Percentiles rank a stretch among this genome's conserved stretches.
phyloP scores from a whole-genome alignment of 2,329 filamentous ascomycete genomes.

The Cryphonectria naterciae region DNA sequence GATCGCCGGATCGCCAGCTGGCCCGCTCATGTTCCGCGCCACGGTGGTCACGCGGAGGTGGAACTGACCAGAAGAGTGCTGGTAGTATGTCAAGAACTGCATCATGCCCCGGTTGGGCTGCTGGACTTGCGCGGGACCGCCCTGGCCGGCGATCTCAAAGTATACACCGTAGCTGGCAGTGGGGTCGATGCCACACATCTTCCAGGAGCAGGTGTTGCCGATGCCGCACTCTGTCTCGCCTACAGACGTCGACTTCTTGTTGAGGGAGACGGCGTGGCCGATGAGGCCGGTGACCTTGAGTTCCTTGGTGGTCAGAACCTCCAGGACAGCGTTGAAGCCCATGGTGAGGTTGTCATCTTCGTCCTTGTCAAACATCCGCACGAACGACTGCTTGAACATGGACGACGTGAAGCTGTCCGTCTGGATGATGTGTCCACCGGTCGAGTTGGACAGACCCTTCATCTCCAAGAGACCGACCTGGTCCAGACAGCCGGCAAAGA shows the following conservation, averaged over 20 bases:
- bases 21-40: conserved; percentile 86
- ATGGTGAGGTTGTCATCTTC: conserved; percentile 92
- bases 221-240: conserved; percentile 98
- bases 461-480: conserved; percentile 97
- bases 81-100: conserved; percentile 98
- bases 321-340: conserved; percentile 96
- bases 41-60: conserved; percentile 96
- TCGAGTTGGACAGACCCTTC: conserved; percentile 95
- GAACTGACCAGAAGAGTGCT: conserved; percentile 94
- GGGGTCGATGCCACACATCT: conserved; percentile 98
- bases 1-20: conserved; percentile 90
- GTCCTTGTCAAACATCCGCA: conserved; percentile 96
- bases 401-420: conserved; percentile 98
- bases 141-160: conserved; percentile 96
- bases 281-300: conserved; percentile 97
- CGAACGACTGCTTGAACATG: conserved; percentile 99
- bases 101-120: conserved; percentile 92
- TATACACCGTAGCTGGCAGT: conserved; percentile 93
- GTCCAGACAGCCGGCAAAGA: conserved; percentile 96
- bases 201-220: conserved; percentile 98
- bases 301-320: conserved; percentile 96
- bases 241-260: conserved; percentile 97
- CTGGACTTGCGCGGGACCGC: conserved; percentile 81
- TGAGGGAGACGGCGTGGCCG: conserved; percentile 92
- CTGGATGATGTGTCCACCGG: conserved; percentile 96